Evolutionary conservation across 2,329 filamentous ascomycete genomes (phyloP).

Genomic region (Orbilia oligospora): DNA sequence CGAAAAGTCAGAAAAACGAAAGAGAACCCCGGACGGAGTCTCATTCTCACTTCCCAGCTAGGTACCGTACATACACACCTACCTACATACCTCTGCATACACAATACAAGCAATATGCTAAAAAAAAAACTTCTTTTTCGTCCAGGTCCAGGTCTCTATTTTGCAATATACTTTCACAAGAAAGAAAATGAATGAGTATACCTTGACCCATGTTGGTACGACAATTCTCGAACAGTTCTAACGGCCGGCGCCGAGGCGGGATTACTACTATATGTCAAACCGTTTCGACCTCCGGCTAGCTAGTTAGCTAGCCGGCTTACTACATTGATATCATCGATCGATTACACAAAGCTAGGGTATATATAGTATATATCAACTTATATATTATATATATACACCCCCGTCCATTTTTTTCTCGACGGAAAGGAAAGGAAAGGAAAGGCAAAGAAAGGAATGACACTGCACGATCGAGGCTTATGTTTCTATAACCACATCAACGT

Average conservation of each 20-base stretch:
- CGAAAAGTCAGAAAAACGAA: background rate
- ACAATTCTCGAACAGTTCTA: conserved; percentile 56
- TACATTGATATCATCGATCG: conserved; percentile 39
- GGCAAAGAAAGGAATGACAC: background rate
- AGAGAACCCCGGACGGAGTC: conserved; percentile 14
- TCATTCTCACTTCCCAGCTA: conserved; percentile 25
- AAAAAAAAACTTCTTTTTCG: no score
- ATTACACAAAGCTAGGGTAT: conserved; percentile 50
- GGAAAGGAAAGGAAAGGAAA: background rate
- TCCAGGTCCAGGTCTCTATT: conserved; percentile 33
- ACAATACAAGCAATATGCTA: no score
- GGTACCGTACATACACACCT: no score
- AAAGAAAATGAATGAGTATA: no score
- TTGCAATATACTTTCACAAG: conserved; percentile 9
- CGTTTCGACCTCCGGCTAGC: conserved; percentile 30
- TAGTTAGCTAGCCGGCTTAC: background rate
- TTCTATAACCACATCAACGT: background rate
- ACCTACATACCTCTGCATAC: background rate
- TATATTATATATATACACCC: background rate
- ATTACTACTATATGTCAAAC: conserved; percentile 22
- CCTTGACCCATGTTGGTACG: conserved; percentile 42
- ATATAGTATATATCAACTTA: conserved; percentile 14
- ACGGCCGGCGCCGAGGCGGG: conserved; percentile 49
- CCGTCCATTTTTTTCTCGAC: background rate
- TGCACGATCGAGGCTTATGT: background rate